Evolutionary conservation across 768 basidiomycete genomes (phyloP), one percentile per base, ranked within the genome.

Genomic region (Naematelia encephala): DNA sequence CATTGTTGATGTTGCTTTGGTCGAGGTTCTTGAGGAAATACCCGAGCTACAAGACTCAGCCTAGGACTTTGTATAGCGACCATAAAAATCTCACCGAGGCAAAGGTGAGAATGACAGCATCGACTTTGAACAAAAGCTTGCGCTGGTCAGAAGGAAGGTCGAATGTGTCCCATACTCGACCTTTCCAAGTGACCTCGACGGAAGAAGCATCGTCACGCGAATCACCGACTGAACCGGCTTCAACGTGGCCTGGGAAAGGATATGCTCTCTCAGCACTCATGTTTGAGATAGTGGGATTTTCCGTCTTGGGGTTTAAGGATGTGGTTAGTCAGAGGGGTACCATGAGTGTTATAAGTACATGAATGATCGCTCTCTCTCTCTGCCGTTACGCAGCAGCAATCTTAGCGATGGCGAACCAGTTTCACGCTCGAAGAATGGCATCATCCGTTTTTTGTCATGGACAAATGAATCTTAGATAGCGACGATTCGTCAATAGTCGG

Each of bases 1-100:
- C 69, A 46, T 63, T 68, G 27, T 61, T 68, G 27, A 65, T 48
- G 39, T 71, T 70, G 2, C 48, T 58, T 44, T 67, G 63, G 46
- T 66, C 62, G 1, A 67, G 47, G 51, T 70, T 66, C 47, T 68
- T 61, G 29, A 63, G 30, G 49, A 60, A 66, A 43, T 62, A 64
- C 14, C 70, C 59, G 21, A 67, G 48, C 51, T 55, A 43, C 27
- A 29, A 54, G 16, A 23, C 47, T 25, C 4, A 43, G 25, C 28
- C n/a, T n/a, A n/a, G n/a, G n/a, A 29, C 25, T 13, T 28, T 14
- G 39, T 51, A 27, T 2, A 51, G 45, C 8, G 16, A 4, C 26
- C 21, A 25, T 10, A 23, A 5, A 28, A 53, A 10, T 52, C 56
- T 25, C 45, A 64, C 62, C 44, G 67, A 68, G 2, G 61, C 61